These are phyloP conservation scores for Triticum dicoccoides DNA, from an alignment of 176 grass and related monocot genomes.

Conservation along the genomic window DNA sequence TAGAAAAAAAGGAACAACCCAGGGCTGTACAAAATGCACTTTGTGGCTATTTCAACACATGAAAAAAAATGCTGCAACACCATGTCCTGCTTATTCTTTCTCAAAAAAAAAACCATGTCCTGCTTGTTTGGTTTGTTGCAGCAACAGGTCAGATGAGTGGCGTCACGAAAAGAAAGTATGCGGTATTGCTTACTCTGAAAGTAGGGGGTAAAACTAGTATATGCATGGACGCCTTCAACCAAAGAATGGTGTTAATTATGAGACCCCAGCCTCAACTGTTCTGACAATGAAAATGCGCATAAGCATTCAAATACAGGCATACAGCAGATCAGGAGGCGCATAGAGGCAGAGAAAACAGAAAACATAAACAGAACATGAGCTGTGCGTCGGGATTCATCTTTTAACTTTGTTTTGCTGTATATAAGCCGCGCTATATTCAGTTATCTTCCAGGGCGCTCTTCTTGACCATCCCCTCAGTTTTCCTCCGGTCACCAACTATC, in stretches of 20 bases:
- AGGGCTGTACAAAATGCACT: neutral
- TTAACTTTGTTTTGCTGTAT: slow-evolving; percentile 21
- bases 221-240: slow-evolving; percentile 10
- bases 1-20: neutral
- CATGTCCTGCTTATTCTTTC: neutral
- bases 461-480: slow-evolving; percentile 24
- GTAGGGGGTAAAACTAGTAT: neutral
- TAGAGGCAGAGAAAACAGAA: slow-evolving; percentile 25
- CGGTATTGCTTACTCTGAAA: too few relatives aligned
- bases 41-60: neutral
- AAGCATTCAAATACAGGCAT: slow-evolving; percentile 19
- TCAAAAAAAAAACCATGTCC: neutral
- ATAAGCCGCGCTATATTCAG: slow-evolving; percentile 14
- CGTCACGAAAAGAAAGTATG: neutral
- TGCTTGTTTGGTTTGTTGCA: neutral
- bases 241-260: slow-evolving; percentile 42
- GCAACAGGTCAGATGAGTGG: neutral
- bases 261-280: slow-evolving; percentile 35
- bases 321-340: slow-evolving; percentile 28
- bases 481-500: slow-evolving; percentile 18
- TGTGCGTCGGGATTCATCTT: slow-evolving; percentile 12
- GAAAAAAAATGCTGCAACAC: neutral
- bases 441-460: slow-evolving; percentile 23
- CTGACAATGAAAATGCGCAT: neutral
- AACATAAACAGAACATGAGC: neutral